phyloP scores from a whole-genome alignment of 2,329 filamentous ascomycete species.

The Sporothrix humicola region DNA sequence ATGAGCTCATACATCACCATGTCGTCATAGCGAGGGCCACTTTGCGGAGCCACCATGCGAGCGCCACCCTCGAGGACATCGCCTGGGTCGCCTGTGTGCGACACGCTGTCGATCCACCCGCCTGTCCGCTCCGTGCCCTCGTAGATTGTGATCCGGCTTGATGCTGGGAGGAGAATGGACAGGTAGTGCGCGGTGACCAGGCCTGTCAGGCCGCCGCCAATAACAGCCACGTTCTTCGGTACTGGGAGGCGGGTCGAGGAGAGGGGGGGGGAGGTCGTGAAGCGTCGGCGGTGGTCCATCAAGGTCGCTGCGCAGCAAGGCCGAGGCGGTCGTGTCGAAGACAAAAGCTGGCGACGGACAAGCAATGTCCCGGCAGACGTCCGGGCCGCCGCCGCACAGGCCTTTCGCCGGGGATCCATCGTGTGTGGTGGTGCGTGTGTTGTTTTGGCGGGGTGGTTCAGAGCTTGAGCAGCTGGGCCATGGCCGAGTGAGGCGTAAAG shows the following conservation, averaged over 20 bases:
- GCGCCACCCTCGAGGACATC: constrained; percentile 80
- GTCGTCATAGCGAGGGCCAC: constrained; percentile 59
- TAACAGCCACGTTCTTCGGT: constrained; percentile 61
- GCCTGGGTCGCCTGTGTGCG: constrained; percentile 45
- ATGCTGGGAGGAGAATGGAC: constrained; percentile 65
- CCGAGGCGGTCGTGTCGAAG: not conserved
- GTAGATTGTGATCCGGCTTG: constrained; percentile 78
- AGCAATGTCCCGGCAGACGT: not conserved
- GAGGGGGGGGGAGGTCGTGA: not conserved
- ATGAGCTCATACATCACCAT: constrained; percentile 75
- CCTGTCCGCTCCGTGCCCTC: constrained; percentile 74
- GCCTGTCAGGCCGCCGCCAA: constrained; percentile 85
- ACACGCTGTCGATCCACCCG: constrained; percentile 79
- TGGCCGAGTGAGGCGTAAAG: not conserved
- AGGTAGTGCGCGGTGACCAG: constrained; percentile 80
- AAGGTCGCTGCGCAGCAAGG: not conserved
- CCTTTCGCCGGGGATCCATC: not conserved
- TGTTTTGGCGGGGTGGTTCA: not conserved
- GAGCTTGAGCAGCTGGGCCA: not conserved
- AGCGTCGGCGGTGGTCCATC: not conserved
- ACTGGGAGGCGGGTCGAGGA: not conserved
- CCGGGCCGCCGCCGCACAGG: not conserved
- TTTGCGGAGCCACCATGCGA: constrained; percentile 69
- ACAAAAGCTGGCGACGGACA: not conserved
- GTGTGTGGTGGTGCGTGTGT: not conserved